These are phyloP conservation scores for Aspergillus japonicus DNA, from an alignment of 2,329 filamentous ascomycete species.

Conservation along the genomic window DNA sequence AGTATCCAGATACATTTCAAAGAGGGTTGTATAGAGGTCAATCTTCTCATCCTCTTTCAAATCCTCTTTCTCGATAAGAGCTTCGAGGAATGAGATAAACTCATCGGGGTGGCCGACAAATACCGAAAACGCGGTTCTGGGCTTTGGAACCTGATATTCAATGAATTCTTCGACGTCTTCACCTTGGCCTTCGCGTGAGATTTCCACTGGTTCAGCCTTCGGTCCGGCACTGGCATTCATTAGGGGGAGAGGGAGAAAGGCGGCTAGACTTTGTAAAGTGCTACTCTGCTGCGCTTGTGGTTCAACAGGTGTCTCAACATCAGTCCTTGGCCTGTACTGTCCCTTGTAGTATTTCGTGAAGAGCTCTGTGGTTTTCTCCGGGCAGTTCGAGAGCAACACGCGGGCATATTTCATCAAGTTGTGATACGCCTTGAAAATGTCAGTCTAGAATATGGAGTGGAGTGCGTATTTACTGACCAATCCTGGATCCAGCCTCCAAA, in stretches of 20 bases:
- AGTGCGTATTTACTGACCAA: conserved; percentile 53
- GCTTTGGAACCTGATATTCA: conserved; percentile 76
- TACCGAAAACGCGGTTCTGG: conserved; percentile 87
- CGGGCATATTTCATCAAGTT: conserved; percentile 95
- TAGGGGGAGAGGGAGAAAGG: conserved; percentile 79
- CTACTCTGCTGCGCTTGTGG: conserved; percentile 58
- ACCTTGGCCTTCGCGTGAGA: conserved; percentile 26
- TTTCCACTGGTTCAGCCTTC: conserved; percentile 31
- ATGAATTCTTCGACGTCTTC: conserved; percentile 41
- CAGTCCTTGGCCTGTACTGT: conserved; percentile 67
- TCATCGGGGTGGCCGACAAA: conserved; percentile 93
- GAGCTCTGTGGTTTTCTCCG: conserved; percentile 75
- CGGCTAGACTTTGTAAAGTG: conserved; percentile 82
- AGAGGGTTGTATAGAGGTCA: conserved; percentile 90
- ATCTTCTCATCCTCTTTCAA: conserved; percentile 73
- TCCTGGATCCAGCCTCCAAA: conserved; percentile 80
- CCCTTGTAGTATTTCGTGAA: conserved; percentile 97
- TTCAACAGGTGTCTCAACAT: conserved; percentile 56
- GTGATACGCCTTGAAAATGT: conserved; percentile 65
- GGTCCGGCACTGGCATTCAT: conserved; percentile 64
- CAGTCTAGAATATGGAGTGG: conserved; percentile 22
- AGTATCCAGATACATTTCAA: conserved; percentile 97
- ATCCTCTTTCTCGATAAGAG: conserved; percentile 70
- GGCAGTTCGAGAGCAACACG: conserved; percentile 83
- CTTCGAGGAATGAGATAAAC: conserved; percentile 90